These are phyloP conservation scores for Theileria parva DNA, from an alignment of 169 alveolate species.

Conservation along the genomic window DNA sequence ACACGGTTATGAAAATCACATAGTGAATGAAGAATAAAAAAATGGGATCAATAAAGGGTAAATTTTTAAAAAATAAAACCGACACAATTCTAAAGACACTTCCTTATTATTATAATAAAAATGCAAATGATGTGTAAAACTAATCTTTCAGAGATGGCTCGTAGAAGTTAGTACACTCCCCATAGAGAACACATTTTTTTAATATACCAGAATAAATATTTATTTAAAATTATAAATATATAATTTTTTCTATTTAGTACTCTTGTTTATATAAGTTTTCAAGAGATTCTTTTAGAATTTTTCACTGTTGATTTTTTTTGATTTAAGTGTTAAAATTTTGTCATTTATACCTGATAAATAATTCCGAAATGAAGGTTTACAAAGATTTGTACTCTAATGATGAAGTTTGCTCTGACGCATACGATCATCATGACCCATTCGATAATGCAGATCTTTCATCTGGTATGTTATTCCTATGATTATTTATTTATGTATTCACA, in stretches of 20 bases:
- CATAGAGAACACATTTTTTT: neutral
- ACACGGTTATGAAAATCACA: no score
- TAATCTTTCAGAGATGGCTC: neutral
- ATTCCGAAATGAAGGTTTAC: slow-evolving; percentile 79
- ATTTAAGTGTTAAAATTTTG: neutral
- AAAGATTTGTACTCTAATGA: slow-evolving; percentile 87
- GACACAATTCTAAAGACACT: no score
- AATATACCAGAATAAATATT: neutral
- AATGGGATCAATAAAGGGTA: no score
- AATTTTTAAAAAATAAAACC: no score
- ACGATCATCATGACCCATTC: slow-evolving; percentile 83
- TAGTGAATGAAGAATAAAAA: no score
- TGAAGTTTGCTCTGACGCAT: slow-evolving; percentile 90
- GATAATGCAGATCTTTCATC: slow-evolving; percentile 78
- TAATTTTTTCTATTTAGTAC: neutral
- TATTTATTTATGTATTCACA: no score
- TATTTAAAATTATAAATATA: neutral
- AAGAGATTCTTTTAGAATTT: neutral
- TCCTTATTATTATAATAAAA: neutral
- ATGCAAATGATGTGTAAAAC: neutral
- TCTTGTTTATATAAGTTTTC: neutral
- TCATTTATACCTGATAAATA: neutral
- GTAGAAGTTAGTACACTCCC: neutral
- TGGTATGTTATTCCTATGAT: slow-evolving; percentile 45
- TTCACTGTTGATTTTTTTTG: neutral